These are phyloP conservation scores for Rhizopus delemar DNA, from an alignment of 371 early-diverging fungal species.

Conservation along the genomic window DNA sequence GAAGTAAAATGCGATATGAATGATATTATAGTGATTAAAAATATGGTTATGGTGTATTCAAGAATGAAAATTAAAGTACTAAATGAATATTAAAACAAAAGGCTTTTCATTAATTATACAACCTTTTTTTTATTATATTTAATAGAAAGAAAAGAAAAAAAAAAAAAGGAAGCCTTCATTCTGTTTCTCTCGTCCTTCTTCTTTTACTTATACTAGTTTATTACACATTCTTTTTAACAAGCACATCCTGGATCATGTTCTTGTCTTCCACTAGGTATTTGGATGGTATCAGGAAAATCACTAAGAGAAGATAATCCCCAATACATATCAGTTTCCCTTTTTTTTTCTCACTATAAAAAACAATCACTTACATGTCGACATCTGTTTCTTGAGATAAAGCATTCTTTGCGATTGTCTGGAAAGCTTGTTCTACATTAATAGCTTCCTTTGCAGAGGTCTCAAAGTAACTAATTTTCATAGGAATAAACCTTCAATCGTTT, in stretches of 20 bases:
- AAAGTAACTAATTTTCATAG: slow-evolving; percentile 66
- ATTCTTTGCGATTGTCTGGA: slow-evolving; percentile 92
- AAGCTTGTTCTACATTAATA: slow-evolving; percentile 95
- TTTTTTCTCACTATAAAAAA: background rate
- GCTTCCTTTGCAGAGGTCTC: slow-evolving; percentile 97
- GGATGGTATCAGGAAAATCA: slow-evolving; percentile 93
- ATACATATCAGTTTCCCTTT: no score
- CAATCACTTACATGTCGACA: slow-evolving; percentile 70
- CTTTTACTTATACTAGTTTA: background rate
- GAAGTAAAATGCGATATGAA: no score
- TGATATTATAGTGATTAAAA: no score
- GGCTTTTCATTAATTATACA: no score
- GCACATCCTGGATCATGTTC: slow-evolving; percentile 60
- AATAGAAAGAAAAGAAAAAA: no score
- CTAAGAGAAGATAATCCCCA: slow-evolving; percentile 35
- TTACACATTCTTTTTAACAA: slow-evolving; percentile 29
- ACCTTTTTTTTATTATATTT: no score
- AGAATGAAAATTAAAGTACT: no score
- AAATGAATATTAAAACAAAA: no score
- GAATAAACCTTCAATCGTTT: background rate
- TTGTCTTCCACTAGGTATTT: slow-evolving; percentile 74
- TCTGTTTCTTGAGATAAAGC: slow-evolving; percentile 92
- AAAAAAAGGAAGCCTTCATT: no score
- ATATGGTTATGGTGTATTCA: no score
- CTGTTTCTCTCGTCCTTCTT: background rate